Evolutionary conservation across 768 basidiomycete genomes (phyloP).

Genomic region (Russula virescens): DNA sequence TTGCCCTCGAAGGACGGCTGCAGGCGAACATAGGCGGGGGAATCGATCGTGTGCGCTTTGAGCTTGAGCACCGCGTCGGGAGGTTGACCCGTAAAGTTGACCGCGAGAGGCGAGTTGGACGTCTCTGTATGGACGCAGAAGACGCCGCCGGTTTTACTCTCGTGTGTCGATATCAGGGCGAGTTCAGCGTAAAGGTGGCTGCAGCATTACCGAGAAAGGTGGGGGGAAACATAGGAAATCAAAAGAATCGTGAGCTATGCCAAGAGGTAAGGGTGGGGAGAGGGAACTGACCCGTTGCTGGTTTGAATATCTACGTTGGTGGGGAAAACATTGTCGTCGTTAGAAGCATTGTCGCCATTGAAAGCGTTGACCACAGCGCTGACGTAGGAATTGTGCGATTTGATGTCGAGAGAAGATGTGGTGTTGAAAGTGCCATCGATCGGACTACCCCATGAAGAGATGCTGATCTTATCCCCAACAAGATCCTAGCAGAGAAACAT

Average conservation of each 20-base stretch:
- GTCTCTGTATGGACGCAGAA: slow-evolving; percentile 6
- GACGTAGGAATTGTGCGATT: slow-evolving; percentile 7
- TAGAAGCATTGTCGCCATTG: not conserved
- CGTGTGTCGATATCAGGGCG: not conserved
- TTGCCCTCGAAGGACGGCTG: slow-evolving; percentile 11
- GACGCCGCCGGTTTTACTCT: not conserved
- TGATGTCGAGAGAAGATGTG: not conserved
- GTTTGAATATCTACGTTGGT: slow-evolving; percentile 7
- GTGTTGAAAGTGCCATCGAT: slow-evolving; percentile 16
- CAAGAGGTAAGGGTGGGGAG: too few relatives aligned
- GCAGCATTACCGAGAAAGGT: not conserved
- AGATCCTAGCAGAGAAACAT: not conserved
- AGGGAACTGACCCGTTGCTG: slow-evolving; percentile 11
- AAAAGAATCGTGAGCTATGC: too few relatives aligned
- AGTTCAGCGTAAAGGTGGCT: not conserved
- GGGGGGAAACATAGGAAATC: too few relatives aligned
- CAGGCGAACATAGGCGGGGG: slow-evolving; percentile 6
- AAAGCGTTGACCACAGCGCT: slow-evolving; percentile 1
- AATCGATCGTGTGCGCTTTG: slow-evolving; percentile 6
- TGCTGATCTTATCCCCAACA: slow-evolving; percentile 1
- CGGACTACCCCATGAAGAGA: slow-evolving; percentile 5
- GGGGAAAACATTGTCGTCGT: not conserved
- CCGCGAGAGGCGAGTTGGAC: slow-evolving; percentile 5
- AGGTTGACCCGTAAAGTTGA: slow-evolving; percentile 8
- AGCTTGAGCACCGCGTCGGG: slow-evolving; percentile 3